Base-by-base conservation (phyloP, 805 yeast genomes). In the Ogataea dorogensis region DNA sequence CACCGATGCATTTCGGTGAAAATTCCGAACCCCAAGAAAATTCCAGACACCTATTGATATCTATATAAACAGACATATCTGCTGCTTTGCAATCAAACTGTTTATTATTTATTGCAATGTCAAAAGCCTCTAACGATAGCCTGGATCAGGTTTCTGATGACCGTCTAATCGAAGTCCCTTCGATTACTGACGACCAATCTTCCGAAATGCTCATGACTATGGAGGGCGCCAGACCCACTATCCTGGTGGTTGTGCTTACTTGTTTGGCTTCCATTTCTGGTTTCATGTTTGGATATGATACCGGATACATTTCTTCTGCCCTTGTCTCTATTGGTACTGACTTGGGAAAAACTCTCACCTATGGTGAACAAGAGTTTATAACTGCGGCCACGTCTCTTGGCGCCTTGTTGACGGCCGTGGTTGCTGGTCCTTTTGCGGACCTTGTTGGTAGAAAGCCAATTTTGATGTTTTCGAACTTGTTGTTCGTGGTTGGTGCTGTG, bases 341-440 rank as follows among this genome's bases (percentile, higher is more conserved):
- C 56, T 72, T 91, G 44, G 76, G 77, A 47, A 70, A 71, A 38
- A 51, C 58, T 0, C 68, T 89, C 36, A 68, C 88, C 0, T 73
- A 77, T 40, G 94, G 95, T 30, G 80, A 88, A 49, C 85, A 86
- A 63, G 95, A 89, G 64, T 67, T 86, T 46, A 87, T 93, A 52
- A 93, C 98, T 0, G 81, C 96, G 8, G 95, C 97, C 10, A 91
- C 98, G 0, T 86, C 97, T 1, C 67, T 91, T 17, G 98, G 98
- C 43, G 98, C 98, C 2, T 65, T 91, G 27, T 65, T 91, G 16
- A 84, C 93, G 6, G 79, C 95, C 5, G 43, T 84, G 10, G 47
- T 77, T 27, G 94, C 96, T 3, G 98, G 98, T 32, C 60, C 81
- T 0, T 58, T 77, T 19, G 96, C 96, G 28, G 96, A 91, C 56